These are phyloP conservation scores for Steccherinum ochraceum DNA, from an alignment of 768 basidiomycete species.

Conservation along the genomic window DNA sequence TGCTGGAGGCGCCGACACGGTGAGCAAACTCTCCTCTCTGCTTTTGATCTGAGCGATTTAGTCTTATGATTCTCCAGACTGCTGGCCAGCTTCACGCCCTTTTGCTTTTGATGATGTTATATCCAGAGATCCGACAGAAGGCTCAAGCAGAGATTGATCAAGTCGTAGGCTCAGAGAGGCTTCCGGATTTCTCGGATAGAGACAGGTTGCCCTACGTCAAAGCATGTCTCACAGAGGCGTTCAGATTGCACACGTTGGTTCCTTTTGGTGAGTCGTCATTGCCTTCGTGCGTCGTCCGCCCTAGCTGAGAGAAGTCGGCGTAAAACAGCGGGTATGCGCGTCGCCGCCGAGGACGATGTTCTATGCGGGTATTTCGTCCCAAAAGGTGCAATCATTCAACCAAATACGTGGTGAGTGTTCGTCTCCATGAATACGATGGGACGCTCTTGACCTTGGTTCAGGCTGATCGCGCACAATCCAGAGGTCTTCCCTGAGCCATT, in stretches of 20 bases:
- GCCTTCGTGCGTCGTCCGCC: too few relatives aligned
- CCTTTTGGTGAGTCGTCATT: too few relatives aligned
- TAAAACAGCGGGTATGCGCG: not conserved
- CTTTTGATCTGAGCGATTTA: not conserved
- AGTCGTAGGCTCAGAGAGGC: not conserved
- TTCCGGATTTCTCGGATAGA: not conserved
- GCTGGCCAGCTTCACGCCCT: constrained; percentile 49
- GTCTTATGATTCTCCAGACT: constrained; percentile 17
- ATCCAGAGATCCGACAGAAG: constrained; percentile 7
- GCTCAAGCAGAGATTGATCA: not conserved
- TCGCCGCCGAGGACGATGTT: constrained; percentile 19
- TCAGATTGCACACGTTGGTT: not conserved
- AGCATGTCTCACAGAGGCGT: not conserved
- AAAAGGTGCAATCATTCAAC: constrained; percentile 22
- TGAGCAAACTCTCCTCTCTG: not conserved
- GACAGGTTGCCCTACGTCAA: not conserved
- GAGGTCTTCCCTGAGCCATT: constrained; percentile 12
- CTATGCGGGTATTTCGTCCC: constrained; percentile 27
- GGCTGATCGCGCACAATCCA: constrained; percentile 35
- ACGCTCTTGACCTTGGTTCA: constrained; percentile 3
- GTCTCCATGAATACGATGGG: not conserved
- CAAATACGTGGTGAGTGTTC: constrained; percentile 21
- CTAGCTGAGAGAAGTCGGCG: too few relatives aligned
- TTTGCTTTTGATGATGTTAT: constrained; percentile 20
- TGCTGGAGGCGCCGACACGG: not conserved